Evolutionary conservation across 148 eudicot genomes (phyloP).

Genomic region (Rhododendron griersonianum): DNA sequence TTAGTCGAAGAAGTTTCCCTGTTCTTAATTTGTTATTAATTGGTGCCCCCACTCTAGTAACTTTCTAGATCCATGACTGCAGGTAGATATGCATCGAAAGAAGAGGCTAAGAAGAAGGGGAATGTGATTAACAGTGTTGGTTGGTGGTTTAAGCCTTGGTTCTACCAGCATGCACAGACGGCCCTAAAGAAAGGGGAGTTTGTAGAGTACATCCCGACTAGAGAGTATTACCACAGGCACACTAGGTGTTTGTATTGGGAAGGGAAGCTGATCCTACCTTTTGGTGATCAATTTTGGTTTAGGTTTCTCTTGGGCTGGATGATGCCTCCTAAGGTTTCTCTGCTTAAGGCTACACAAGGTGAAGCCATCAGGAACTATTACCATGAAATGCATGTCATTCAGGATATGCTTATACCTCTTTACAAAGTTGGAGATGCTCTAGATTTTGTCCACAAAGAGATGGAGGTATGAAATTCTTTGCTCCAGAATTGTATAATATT

Average conservation of each 20-base stretch:
- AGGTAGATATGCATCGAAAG: constrained; percentile 64
- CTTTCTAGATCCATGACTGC: neutral
- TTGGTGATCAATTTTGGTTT: constrained; percentile 87
- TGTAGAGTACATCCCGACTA: constrained; percentile 86
- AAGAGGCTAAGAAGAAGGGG: constrained; percentile 80
- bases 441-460: constrained; percentile 79
- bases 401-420: constrained; percentile 94
- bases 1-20: neutral
- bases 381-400: constrained; percentile 90
- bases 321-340: constrained; percentile 95
- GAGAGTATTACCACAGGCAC: constrained; percentile 93
- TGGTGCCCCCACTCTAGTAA: neutral
- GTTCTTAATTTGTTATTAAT: neutral
- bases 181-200: constrained; percentile 74
- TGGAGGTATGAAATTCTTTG: constrained; percentile 62
- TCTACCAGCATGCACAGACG: constrained; percentile 78
- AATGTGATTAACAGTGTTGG: constrained; percentile 59
- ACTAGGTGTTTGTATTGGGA: constrained; percentile 91
- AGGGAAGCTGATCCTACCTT: constrained; percentile 89
- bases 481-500: neutral
- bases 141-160: constrained; percentile 97
- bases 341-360: constrained; percentile 93
- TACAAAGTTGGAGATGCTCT: constrained; percentile 94
- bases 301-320: constrained; percentile 81
- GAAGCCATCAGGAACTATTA: constrained; percentile 90